Evolutionary conservation across 148 eudicot genomes (phyloP).

Genomic region (Silene uniflora): DNA sequence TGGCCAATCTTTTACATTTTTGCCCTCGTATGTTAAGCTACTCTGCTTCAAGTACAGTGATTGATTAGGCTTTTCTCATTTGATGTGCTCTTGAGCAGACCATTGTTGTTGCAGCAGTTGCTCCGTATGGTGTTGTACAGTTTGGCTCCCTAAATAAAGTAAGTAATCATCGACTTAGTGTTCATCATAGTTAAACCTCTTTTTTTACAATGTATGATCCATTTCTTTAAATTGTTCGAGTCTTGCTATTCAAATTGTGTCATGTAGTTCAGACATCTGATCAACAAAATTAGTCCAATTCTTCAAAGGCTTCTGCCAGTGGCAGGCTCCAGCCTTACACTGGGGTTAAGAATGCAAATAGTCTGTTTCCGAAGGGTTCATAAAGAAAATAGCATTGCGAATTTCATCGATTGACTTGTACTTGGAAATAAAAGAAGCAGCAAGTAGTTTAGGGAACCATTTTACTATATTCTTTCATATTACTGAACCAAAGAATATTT

Average conservation of each 20-base stretch:
- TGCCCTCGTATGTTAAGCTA: neutral
- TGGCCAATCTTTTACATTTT: neutral
- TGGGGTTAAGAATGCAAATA: neutral
- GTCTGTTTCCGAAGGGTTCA: neutral
- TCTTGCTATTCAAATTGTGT: neutral
- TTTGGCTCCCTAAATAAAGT: slow-evolving; percentile 57
- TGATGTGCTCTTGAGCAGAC: slow-evolving; percentile 12
- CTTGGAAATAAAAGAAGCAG: too few species aligned
- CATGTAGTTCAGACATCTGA: neutral
- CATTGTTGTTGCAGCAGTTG: slow-evolving; percentile 19
- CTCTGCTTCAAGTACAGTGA: too few species aligned
- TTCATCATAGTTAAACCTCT: neutral
- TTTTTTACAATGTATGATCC: neutral
- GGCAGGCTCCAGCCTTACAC: too few species aligned
- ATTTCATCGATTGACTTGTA: neutral
- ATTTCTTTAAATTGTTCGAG: neutral
- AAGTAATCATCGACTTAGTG: slow-evolving; percentile 20
- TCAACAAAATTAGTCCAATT: neutral
- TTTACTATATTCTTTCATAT: too few species aligned
- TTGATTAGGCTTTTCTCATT: neutral
- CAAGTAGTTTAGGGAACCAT: neutral
- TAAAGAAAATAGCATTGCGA: neutral
- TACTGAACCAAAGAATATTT: neutral
- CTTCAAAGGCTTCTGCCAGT: neutral
- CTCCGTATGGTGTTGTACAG: slow-evolving; percentile 18